phyloP scores from a whole-genome alignment of 805 yeast genomes.

The Myxozyma monticola region DNA sequence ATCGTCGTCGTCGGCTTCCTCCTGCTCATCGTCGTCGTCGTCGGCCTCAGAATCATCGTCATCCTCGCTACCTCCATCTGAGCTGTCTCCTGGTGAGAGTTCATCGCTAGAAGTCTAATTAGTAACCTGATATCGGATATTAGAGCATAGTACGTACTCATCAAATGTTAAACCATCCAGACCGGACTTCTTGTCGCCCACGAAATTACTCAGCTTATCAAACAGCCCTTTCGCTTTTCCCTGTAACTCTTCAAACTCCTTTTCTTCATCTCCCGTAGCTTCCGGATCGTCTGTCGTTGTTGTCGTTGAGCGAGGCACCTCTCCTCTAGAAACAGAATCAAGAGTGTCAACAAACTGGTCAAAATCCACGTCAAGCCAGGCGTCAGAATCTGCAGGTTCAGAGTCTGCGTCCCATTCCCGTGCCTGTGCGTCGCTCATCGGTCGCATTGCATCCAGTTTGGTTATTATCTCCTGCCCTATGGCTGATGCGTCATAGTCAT shows the following conservation, averaged over 20 bases:
- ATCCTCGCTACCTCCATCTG: slow-evolving; percentile 30
- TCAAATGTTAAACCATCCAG: slow-evolving; percentile 29
- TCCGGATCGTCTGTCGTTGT: not conserved
- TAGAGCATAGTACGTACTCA: slow-evolving; percentile 14
- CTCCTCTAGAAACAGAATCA: no score
- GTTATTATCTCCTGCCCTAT: slow-evolving; percentile 11
- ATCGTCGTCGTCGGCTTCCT: slow-evolving; percentile 53
- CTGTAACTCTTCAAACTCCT: slow-evolving; percentile 5
- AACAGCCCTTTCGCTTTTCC: slow-evolving; percentile 1
- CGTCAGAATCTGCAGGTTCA: slow-evolving; percentile 29
- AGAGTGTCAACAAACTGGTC: slow-evolving; percentile 26
- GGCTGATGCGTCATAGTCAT: slow-evolving; percentile 7
- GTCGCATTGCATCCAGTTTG: slow-evolving; percentile 1
- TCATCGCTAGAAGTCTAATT: slow-evolving; percentile 17
- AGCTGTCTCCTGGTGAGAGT: slow-evolving; percentile 14
- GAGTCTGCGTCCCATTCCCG: slow-evolving; percentile 24
- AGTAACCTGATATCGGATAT: no score
- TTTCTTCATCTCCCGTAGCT: not conserved
- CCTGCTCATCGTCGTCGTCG: slow-evolving; percentile 32
- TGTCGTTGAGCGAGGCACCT: no score
- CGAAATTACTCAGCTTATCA: slow-evolving; percentile 16
- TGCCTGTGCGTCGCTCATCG: slow-evolving; percentile 21
- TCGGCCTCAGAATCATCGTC: slow-evolving; percentile 20
- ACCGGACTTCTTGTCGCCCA: slow-evolving; percentile 22
- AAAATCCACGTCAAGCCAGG: slow-evolving; percentile 31